Evolutionary conservation across 108 stramenopile genomes (phyloP).

Genomic region (Cyclostephanos tholiformis): DNA sequence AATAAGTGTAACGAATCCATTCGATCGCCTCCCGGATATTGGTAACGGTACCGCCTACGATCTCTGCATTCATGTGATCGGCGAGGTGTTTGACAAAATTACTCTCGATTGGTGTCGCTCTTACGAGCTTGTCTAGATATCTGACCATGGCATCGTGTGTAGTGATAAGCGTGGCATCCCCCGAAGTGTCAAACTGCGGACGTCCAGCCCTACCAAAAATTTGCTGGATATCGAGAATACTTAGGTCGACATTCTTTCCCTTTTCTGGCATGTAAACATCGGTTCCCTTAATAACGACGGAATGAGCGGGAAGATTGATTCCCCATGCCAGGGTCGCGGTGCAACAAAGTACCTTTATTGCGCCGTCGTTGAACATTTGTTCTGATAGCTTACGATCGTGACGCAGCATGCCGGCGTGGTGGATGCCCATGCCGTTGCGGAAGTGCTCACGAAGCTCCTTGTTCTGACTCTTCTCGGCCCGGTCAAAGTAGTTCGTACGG

Average conservation of each 20-base stretch:
- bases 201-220: constrained; percentile 98
- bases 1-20: constrained; percentile 98
- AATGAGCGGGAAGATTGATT: constrained; percentile 94
- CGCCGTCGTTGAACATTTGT: constrained; percentile 94
- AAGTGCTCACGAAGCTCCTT: constrained; percentile 88
- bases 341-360: constrained; percentile 95
- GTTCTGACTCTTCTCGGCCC: constrained; percentile 87
- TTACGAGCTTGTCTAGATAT: constrained; percentile 94
- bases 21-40: constrained; percentile 89
- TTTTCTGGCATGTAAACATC: constrained; percentile 99
- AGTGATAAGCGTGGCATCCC: constrained; percentile 97
- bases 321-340: constrained; percentile 97
- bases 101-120: constrained; percentile 94
- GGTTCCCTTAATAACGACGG: constrained; percentile 98
- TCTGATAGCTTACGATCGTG: constrained; percentile 94
- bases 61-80: constrained; percentile 98
- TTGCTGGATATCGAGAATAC: constrained; percentile 98
- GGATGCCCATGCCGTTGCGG: constrained; percentile 93
- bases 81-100: constrained; percentile 93
- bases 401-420: constrained; percentile 99
- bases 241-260: constrained; percentile 92
- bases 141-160: constrained; percentile 85
- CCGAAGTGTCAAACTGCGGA: constrained; percentile 95
- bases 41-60: constrained; percentile 96
- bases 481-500: constrained; percentile 61